Base-by-base conservation (phyloP, 306 rosid species). In the Pyrus bretschneideri region DNA sequence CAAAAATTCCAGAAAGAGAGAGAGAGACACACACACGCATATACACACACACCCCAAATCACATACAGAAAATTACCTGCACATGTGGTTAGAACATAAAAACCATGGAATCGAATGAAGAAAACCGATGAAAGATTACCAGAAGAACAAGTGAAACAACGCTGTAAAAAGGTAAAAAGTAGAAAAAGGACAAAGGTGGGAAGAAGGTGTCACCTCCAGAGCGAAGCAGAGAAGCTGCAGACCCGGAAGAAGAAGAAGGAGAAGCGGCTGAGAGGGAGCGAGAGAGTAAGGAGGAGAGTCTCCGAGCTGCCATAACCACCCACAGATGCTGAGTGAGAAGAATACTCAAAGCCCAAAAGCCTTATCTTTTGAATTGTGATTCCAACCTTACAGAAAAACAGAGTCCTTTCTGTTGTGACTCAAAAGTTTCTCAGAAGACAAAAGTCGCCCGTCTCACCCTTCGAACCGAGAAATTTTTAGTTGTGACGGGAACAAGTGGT, bases 281-380 rank as follows among this genome's bases (percentile, higher is more conserved):
- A 85, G 87, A 83, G 46, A 91, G 81, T 25, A 90, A 62, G 45
- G 82, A 78, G 35, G 88, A 85, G 76, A 94, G 73, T 40, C 91
- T 81, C 51, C 95, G 86, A 84, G 89, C 84, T 35, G 98, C 96
- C 98, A 94, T 94, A 73, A 78, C 80, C 67, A 83, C 72, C 80
- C 67, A 83, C 72, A 61, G 72, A 23, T 17, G 21, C 55, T 51
- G 21, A 51, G 9, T 17, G 55, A 51, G 9, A 51, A 51, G 58
- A 76, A 63, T 33, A 67, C 9, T 27, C 51, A 25, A n/a, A 27
- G 63, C 18, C 7, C 25, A 4, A 2, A 46, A 31, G 14, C 61
- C 27, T 61, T 77, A 70, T 35, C 67, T 54, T 23, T 4, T 10
- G 13, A 19, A 22, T 23, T 9, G 3, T 3, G 0, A 9, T 27